Base-by-base conservation (phyloP, 2,329 filamentous ascomycete genomes). In the Periconia sp. region DNA sequence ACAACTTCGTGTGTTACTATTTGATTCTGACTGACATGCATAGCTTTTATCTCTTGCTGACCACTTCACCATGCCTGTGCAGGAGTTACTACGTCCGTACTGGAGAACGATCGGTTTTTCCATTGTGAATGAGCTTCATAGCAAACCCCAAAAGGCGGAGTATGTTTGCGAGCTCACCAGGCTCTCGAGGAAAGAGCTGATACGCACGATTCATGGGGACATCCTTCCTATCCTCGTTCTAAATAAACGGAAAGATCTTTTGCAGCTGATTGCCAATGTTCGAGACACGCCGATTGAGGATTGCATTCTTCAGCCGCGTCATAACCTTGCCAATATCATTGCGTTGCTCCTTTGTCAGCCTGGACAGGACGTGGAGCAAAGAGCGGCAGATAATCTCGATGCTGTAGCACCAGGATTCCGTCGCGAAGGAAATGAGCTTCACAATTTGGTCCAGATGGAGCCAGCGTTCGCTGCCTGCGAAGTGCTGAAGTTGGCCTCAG, bases 221-320 rank as follows among this genome's bases (percentile, higher is more conserved):
- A 92, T 92, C 6, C 70, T 99, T 7, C 94, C 95, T 1, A 91
- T 89, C 72, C 78, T 99, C 13, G 88, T 99, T 3, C 74, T 96
- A 26, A 86, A 83, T 29, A 87, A 86, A 61, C 87, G 87, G 57
- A 80, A 79, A 43, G 89, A 95, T 44, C 80, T 95, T 12, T 86
- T 99, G 28, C 81, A 86, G 56, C 86, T 85, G 50, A 89, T 99
- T 54, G 88, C 90, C 1, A 82, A 87, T 54, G 89, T 88, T 38
- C 76, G 79, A 48, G 77, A 77, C 26, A 70, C 72, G 34, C 69
- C 70, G 7, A 68, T 81, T 6, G 84, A 88, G 41, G 83, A 88
- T 38, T 66, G 86, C 6, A 83, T 81, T 59, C 75, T 80, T 18
- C 77, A 82, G 50, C 80, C 80, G 21, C 61, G 63, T 16, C 75